Conservation (phyloP, 1,139 yeast genomes). For the Citeromyces hawaiiensis region DNA sequence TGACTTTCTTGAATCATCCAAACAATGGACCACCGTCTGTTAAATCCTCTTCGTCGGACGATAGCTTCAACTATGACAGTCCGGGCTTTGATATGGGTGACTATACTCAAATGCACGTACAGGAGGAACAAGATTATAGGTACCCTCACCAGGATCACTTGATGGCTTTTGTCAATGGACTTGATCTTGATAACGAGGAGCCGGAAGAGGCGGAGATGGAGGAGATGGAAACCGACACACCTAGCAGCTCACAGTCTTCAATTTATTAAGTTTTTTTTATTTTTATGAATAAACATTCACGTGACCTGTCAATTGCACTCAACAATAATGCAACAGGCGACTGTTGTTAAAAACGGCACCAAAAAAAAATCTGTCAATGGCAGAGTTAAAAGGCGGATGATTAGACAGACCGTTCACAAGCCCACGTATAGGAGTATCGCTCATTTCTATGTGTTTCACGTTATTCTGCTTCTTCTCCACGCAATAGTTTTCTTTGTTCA, state of each 20-base stretch:
- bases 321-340: not conserved
- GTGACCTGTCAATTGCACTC: not conserved
- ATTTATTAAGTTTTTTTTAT: too few relatives aligned
- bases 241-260: not conserved
- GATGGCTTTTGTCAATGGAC: conserved; percentile 10
- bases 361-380: not conserved
- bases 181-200: conserved; percentile 2
- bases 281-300: not conserved
- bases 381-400: not conserved
- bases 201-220: not conserved
- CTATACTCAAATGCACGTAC: not conserved
- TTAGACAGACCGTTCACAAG: not conserved
- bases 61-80: conserved; percentile 1
- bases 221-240: not conserved
- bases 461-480: conserved; percentile 38
- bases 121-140: conserved; percentile 6
- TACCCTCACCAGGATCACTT: conserved; percentile 12
- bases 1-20: conserved; percentile 6
- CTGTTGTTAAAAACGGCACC: not conserved
- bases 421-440: conserved; percentile 4
- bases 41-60: conserved; percentile 8
- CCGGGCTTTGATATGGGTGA: not conserved
- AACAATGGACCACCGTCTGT: conserved; percentile 9
- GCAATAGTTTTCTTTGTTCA: conserved; percentile 43
- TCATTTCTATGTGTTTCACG: conserved; percentile 21